These are phyloP conservation scores for Didymella pomorum DNA, from an alignment of 2,329 filamentous ascomycete species.

Conservation along the genomic window DNA sequence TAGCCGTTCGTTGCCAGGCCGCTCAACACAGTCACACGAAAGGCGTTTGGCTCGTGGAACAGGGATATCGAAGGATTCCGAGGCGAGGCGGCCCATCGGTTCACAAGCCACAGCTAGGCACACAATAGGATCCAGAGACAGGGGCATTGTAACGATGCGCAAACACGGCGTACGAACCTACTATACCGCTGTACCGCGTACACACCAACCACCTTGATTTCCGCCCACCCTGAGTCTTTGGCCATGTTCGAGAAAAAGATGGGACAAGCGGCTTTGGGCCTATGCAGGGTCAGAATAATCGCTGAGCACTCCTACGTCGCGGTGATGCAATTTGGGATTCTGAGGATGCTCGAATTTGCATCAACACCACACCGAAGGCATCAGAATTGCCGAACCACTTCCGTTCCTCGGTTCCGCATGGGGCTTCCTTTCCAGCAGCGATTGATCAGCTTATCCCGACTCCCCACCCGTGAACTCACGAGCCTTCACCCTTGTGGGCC, in stretches of 20 bases:
- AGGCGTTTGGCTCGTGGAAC: slow-evolving; percentile 18
- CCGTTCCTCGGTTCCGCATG: slow-evolving; percentile 4
- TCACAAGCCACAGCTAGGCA: slow-evolving; percentile 21
- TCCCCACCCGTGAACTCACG: slow-evolving; percentile 9
- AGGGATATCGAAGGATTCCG: slow-evolving; percentile 19
- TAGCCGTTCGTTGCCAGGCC: slow-evolving; percentile 1
- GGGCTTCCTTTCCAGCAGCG: slow-evolving; percentile 7
- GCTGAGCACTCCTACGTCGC: slow-evolving; percentile 14
- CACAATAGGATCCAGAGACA: slow-evolving; percentile 8
- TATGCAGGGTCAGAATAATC: slow-evolving; percentile 12
- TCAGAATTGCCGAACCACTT: slow-evolving; percentile 11
- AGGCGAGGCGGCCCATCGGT: slow-evolving; percentile 16
- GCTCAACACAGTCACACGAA: slow-evolving; percentile 5
- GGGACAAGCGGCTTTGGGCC: slow-evolving; percentile 6
- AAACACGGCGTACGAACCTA: slow-evolving; percentile 3
- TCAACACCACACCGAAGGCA: slow-evolving; percentile 4
- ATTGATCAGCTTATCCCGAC: slow-evolving; percentile 12
- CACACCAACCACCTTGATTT: slow-evolving; percentile 18
- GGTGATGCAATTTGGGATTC: slow-evolving; percentile 16
- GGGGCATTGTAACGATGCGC: slow-evolving; percentile 12
- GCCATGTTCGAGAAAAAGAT: slow-evolving; percentile 5
- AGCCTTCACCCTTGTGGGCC: slow-evolving; percentile 3
- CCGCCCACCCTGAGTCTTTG: slow-evolving; percentile 9
- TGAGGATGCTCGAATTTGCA: background rate
- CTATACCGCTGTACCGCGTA: slow-evolving; percentile 10